Evolutionary conservation across 1,284 basidiomycete genomes (phyloP).

Genomic region (Ustilago tritici): DNA sequence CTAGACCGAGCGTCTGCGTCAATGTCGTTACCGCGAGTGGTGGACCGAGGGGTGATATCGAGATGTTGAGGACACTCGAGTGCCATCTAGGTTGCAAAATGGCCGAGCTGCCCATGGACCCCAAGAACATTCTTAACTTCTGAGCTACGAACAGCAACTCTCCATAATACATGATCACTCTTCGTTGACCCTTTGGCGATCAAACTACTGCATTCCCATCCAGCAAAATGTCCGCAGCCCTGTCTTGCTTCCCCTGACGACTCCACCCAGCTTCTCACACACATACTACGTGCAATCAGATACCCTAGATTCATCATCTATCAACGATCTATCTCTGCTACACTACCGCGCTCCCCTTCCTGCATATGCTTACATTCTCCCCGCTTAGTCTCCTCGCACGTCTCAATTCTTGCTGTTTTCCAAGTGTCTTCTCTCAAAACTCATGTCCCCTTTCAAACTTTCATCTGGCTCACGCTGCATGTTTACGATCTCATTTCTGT

Average conservation of each 20-base stretch:
- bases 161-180: no score
- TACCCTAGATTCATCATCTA: constrained; percentile 9
- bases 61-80: constrained; percentile 96
- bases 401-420: not conserved
- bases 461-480: not conserved
- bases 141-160: constrained; percentile 7
- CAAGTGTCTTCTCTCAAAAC: not conserved
- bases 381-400: not conserved
- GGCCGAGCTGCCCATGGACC: constrained; percentile 60
- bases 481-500: not conserved
- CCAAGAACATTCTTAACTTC: constrained; percentile 60
- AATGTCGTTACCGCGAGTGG: constrained; percentile 97
- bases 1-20: constrained; percentile 85
- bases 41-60: constrained; percentile 80
- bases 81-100: constrained; percentile 73
- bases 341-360: not conserved
- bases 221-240: not conserved
- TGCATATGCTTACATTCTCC: not conserved
- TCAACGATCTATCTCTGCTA: not conserved
- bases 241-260: not conserved
- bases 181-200: no score
- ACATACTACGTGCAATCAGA: constrained; percentile 2
- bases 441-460: not conserved
- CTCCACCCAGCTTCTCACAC: not conserved
- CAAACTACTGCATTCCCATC: not conserved